These are phyloP conservation scores for Teratosphaeria epicoccoides DNA, from an alignment of 2,329 filamentous ascomycete species.

Conservation along the genomic window DNA sequence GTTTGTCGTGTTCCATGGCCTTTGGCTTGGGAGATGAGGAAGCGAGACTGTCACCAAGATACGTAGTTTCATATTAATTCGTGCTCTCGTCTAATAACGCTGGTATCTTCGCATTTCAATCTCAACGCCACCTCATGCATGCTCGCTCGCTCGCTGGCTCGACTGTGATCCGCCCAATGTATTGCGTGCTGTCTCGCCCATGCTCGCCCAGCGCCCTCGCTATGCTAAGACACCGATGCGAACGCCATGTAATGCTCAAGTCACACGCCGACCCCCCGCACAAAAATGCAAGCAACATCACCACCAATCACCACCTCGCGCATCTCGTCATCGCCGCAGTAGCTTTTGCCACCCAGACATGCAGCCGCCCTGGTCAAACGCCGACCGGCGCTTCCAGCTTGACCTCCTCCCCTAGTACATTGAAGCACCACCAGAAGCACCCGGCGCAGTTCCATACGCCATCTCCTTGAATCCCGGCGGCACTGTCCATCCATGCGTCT, in stretches of 20 bases:
- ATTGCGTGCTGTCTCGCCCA: neutral
- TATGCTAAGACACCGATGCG: neutral
- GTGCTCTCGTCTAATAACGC: neutral
- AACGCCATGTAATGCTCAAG: neutral
- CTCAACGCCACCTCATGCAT: neutral
- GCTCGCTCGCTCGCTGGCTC: neutral
- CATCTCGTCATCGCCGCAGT: too few relatives aligned
- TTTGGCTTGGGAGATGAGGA: too few relatives aligned
- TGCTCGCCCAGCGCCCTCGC: neutral
- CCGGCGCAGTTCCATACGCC: slow-evolving; percentile 15
- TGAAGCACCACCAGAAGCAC: neutral
- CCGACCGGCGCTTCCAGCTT: neutral
- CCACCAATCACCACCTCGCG: neutral
- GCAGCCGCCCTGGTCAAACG: neutral
- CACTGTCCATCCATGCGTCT: slow-evolving; percentile 60
- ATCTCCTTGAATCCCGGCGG: slow-evolving; percentile 51
- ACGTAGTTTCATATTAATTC: neutral
- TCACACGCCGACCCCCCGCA: neutral
- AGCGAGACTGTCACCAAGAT: too few relatives aligned
- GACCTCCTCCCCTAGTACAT: neutral
- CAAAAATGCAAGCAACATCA: neutral
- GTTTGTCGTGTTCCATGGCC: too few relatives aligned
- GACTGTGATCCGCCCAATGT: neutral
- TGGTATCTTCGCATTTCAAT: neutral
- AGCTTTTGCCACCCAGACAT: too few relatives aligned